Evolutionary conservation across 1,139 yeast species (phyloP), one percentile per base, ranked within the genome.

Genomic region (Pichia sp.): DNA sequence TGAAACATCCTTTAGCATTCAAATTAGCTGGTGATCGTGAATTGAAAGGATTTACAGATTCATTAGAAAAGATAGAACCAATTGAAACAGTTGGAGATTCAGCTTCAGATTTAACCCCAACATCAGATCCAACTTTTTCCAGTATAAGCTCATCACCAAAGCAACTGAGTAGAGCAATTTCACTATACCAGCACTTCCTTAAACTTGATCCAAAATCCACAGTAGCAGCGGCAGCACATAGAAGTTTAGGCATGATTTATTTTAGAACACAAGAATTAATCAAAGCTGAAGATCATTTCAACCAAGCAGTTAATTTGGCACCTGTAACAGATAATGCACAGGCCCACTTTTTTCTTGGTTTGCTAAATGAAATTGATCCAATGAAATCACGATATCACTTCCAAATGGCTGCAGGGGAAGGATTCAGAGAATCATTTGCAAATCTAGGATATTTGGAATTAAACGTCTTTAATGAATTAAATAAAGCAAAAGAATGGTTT

Each of bases 401-500:
- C 51, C 94, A 88, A 61, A 70, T 79, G 49, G 80, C 90, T 39
- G 95, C 96, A 0, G 67, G 80, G 7, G 78, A 77, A 55, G 96
- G 96, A 0, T 77, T 88, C 43, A 75, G 72, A 55, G 95, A 89
- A 56, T 75, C 90, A 8, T 85, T 88, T 60, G 77, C 82, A 18
- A 77, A 82, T 25, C 67, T 89, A 44, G 97, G 97, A 1, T 85
- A 83, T 61, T 65, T 88, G 53, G 92, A 88, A 56, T 66, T 88
- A 68, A 80, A 80, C 55, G 77, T 82, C 49, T 85, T 82, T 60
- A 67, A 71, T n/a, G 70, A 80, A 56, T 59, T 63, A 20, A 49
- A 53, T 5, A 79, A 79, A 56, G 87, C 95, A 0, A 68, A 73
- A 38, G 88, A 87, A 60, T 90, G 97, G 97, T 88, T 89, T 67